Base-by-base conservation (phyloP, 768 basidiomycete genomes). In the Kwoniella sp. region DNA sequence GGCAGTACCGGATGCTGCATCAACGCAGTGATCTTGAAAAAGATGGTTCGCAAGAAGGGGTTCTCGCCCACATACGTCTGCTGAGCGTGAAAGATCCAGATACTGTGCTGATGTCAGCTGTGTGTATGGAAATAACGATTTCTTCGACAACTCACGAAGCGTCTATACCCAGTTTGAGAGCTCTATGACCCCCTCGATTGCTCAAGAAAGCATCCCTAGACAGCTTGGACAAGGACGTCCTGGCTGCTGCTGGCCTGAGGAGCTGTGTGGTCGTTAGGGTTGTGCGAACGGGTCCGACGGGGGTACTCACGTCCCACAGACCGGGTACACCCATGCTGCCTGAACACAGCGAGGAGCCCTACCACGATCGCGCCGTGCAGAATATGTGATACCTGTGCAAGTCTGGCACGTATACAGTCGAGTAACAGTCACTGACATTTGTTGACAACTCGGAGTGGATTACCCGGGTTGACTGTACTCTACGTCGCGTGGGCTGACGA, bases 151-250 rank as follows among this genome's bases (percentile, higher is more conserved):
- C 70, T 40, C 17, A 74, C 70, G 71, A 63, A 15, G 88, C 88
- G 65, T 93, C 90, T 40, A 92, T 88, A 2, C 90, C 90, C 26
- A 93, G 77, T 19, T 87, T 82, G 57, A 84, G 85, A 7, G 88
- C 89, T 38, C 88, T 80, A 27, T 81, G 76, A 19, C 81, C 80
- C 29, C 80, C 76, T 1, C 79, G 78, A 63, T 88, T 88, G 17
- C 79, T 77, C 46, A 82, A 78, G 67, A 89, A 88, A 0, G 89
- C 88, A 46, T 89, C 83, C 27, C 88, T 81, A 1, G 88, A 81
- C 23, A 91, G 76, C 41, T 88, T 81, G 0, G 87, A 86, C 31
- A 91, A 75, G 9, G 90, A 89, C 26, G 87, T 83, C 9, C 79
- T 77, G 62, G 83, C 78, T 2, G 81, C 83, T 3, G 85, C 85